Conservation (phyloP, 2,329 filamentous ascomycete genomes). For the Helotiales sp. region DNA sequence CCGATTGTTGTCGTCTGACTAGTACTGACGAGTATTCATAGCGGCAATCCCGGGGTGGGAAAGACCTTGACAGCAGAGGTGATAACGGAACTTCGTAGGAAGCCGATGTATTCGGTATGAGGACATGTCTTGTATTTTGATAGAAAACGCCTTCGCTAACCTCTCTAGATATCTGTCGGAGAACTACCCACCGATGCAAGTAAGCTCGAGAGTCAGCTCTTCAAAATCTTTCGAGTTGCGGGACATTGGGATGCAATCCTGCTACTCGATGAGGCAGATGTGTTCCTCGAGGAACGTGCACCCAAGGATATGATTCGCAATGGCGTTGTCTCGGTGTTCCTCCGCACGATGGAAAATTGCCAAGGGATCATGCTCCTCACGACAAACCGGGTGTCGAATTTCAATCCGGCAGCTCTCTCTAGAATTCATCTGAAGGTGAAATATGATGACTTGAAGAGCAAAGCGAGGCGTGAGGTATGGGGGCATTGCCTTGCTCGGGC, state of each 20-base stretch:
- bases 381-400: slow-evolving; percentile 4
- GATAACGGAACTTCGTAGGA: background rate
- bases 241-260: background rate
- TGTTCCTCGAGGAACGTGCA: background rate
- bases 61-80: background rate
- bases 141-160: background rate
- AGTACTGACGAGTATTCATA: background rate
- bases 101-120: background rate
- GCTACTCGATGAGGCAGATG: background rate
- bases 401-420: slow-evolving; percentile 7
- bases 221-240: background rate
- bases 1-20: background rate
- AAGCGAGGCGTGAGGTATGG: slow-evolving; percentile 12
- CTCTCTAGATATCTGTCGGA: background rate
- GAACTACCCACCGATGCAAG: background rate
- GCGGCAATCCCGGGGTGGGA: background rate
- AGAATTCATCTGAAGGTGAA: slow-evolving; percentile 12
- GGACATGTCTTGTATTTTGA: too few relatives aligned
- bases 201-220: background rate
- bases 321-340: background rate
- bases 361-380: background rate
- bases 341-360: background rate
- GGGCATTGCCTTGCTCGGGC: slow-evolving; percentile 10
- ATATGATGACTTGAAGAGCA: slow-evolving; percentile 3
- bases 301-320: background rate